phyloP scores from a whole-genome alignment of 352 stramenopile species.

The Globisporangium radiosum region DNA sequence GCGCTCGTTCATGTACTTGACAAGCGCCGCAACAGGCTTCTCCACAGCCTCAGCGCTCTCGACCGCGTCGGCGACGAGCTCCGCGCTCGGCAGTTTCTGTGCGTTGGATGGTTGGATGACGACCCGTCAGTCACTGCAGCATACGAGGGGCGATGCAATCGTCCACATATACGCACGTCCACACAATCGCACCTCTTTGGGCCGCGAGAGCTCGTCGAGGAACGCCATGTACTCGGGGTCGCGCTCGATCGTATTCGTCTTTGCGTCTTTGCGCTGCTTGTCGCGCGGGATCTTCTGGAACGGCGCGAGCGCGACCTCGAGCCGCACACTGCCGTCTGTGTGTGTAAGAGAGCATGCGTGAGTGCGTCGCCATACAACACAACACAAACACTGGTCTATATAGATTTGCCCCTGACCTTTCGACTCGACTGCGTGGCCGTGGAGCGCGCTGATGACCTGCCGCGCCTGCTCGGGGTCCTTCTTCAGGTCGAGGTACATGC shows the following conservation, averaged over 20 bases:
- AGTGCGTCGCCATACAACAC: not conserved
- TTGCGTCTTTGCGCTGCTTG: conserved; percentile 75
- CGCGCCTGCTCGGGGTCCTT: conserved; percentile 44
- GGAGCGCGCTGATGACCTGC: conserved; percentile 40
- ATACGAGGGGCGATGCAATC: too few relatives aligned
- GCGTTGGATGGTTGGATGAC: not conserved
- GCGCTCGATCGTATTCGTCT: conserved; percentile 62
- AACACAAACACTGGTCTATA: not conserved
- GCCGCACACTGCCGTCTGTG: conserved; percentile 6
- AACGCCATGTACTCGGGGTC: conserved; percentile 73
- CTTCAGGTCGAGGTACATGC: conserved; percentile 73
- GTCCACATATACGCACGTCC: too few relatives aligned
- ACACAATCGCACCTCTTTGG: conserved; percentile 38
- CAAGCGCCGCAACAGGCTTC: conserved; percentile 65
- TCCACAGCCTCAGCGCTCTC: conserved; percentile 41
- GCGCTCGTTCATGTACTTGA: conserved; percentile 81
- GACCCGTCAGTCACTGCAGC: not conserved
- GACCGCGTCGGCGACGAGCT: conserved; percentile 40
- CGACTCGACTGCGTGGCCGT: conserved; percentile 34
- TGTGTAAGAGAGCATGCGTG: not conserved
- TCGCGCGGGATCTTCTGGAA: conserved; percentile 79
- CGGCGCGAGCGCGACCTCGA: conserved; percentile 70
- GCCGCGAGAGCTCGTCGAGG: conserved; percentile 58
- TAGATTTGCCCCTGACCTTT: conserved; percentile 19
- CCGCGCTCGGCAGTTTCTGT: conserved; percentile 69